Evolutionary conservation across 2,329 filamentous ascomycete genomes (phyloP), one percentile per base, ranked within the genome.

Genomic region (Thelonectria blattea): DNA sequence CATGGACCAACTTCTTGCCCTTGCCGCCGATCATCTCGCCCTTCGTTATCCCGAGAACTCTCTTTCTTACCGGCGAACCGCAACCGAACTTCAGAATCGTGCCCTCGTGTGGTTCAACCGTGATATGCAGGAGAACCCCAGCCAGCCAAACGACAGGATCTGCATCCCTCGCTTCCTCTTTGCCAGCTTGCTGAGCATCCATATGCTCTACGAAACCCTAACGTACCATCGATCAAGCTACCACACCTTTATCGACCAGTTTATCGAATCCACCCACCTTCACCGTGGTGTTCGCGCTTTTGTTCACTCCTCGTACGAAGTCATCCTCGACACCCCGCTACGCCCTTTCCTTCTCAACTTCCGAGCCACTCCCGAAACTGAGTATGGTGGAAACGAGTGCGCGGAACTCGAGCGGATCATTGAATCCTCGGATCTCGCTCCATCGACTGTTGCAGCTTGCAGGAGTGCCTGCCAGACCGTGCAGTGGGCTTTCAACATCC

Each of bases 161-260:
- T 76, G 73, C 41, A 67, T 80, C 18, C 75, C 78, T 1, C 73
- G 78, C 14, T 80, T 81, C 56, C 68, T 82, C n/a, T 83, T 82
- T 67, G 76, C 80, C 5, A 71, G 74, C 17, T 59, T 78, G 5
- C 66, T 82, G 1, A 79, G 80, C 42, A 73, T 83, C 7, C 81
- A 84, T 53, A 75, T 79, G 41, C 74, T 85, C 4, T 81, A 78
- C 64, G 81, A 85, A 55, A 78, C 78, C 2, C 72, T 84, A 2
- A 65, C 68, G 2, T 68, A 77, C 53, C 74, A 79, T 42, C 73
- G 73, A 15, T 66, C 59, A 9, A 63, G 75, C 43, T 80, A 83
- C 39, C 72, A 76, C 34, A 60, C 65, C 39, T 78, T 80, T 41
- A 71, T 82, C 11, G 74, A 76, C 39, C 71, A 75, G 11, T 80